Conservation (phyloP, 1,139 yeast species). For the Taphrina confusa region DNA sequence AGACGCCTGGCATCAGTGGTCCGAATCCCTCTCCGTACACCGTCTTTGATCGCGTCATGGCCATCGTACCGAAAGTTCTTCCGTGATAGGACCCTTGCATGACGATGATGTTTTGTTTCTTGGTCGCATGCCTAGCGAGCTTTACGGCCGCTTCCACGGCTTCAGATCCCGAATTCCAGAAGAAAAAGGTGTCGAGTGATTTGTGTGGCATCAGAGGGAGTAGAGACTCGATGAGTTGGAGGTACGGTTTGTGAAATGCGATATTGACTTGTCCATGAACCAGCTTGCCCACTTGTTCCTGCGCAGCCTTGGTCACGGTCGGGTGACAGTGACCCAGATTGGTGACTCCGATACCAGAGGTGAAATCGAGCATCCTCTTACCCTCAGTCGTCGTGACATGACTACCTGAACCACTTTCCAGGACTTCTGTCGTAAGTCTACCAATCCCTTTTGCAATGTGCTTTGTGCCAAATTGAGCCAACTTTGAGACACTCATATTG, state of each 20-base stretch:
- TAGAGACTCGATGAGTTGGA: constrained; percentile 14
- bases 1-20: constrained; percentile 30
- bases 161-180: constrained; percentile 92
- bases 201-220: constrained; percentile 21
- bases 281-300: constrained; percentile 24
- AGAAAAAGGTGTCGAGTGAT: constrained; percentile 51
- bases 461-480: constrained; percentile 25
- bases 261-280: constrained; percentile 31
- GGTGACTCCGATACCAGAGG: constrained; percentile 27
- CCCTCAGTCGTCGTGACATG: constrained; percentile 23
- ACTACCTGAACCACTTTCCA: constrained; percentile 25
- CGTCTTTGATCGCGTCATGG: constrained; percentile 62
- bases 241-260: constrained; percentile 19
- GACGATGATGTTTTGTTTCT: constrained; percentile 24
- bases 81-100: constrained; percentile 73
- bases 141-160: constrained; percentile 97
- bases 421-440: constrained; percentile 18
- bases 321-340: constrained; percentile 34
- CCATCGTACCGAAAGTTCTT: constrained; percentile 85
- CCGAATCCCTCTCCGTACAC: constrained; percentile 21
- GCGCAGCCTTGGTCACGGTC: constrained; percentile 19
- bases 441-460: constrained; percentile 30
- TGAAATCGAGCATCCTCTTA: constrained; percentile 30
- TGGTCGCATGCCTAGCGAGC: constrained; percentile 56
- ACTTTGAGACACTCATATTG: constrained; percentile 14